These are phyloP conservation scores for Umbelopsis ramanniana DNA, from an alignment of 192 early-diverging fungal species.

Conservation along the genomic window DNA sequence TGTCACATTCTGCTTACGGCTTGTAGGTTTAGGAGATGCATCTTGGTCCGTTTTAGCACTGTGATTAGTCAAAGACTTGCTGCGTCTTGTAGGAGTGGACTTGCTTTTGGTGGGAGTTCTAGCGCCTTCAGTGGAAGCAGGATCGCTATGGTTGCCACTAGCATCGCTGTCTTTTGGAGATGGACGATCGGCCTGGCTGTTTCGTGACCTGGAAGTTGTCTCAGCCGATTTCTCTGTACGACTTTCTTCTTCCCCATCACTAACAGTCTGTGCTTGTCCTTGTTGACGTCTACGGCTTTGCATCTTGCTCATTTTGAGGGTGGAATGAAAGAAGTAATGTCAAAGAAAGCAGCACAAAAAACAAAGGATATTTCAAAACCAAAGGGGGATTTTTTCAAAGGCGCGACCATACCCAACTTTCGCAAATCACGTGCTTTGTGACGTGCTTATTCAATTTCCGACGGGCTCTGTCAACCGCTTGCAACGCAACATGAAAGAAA, in stretches of 20 bases:
- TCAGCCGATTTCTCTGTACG: not conserved
- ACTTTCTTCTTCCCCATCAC: conserved; percentile 7
- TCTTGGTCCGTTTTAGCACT: not conserved
- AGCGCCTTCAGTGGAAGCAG: not conserved
- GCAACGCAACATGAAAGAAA: no score
- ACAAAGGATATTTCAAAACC: conserved; percentile 1
- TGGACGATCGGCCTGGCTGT: not conserved
- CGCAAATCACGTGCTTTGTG: not conserved
- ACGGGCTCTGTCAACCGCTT: not conserved
- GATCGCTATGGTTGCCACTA: not conserved
- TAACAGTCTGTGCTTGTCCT: not conserved
- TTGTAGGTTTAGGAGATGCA: not conserved
- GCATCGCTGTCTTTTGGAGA: not conserved
- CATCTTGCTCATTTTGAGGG: conserved; percentile 1
- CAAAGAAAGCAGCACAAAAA: not conserved
- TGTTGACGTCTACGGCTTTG: conserved; percentile 18
- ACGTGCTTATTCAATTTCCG: not conserved
- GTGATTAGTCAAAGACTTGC: not conserved
- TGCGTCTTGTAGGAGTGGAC: conserved; percentile 9
- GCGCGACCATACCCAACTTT: not conserved
- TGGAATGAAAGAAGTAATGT: not conserved
- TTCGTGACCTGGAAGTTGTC: not conserved
- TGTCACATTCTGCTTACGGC: conserved; percentile 8
- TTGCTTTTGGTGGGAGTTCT: not conserved
- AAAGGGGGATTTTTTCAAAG: conserved; percentile 4